Evolutionary conservation across 2,329 filamentous ascomycete species (phyloP).

Genomic region (Penicillium crustosum): DNA sequence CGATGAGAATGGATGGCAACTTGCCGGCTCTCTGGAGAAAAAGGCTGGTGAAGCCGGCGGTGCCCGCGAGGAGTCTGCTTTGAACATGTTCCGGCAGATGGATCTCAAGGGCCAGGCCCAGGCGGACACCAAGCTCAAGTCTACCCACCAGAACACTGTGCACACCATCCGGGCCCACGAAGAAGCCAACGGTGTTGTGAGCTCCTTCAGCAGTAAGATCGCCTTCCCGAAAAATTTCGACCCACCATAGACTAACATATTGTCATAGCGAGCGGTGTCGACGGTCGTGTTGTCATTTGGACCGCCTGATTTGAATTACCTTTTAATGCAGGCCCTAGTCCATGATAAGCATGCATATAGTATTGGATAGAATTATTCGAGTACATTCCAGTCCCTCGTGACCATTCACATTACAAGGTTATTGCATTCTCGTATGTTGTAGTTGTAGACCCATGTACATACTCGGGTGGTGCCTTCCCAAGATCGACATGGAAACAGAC

Average conservation of each 20-base stretch:
- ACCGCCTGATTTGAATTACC: conserved; percentile 47
- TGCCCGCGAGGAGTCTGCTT: conserved; percentile 79
- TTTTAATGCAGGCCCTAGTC: background rate
- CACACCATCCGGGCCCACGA: conserved; percentile 78
- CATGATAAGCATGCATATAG: background rate
- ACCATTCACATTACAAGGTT: background rate
- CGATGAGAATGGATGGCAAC: conserved; percentile 74
- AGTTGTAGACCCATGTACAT: background rate
- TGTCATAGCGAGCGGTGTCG: conserved; percentile 70
- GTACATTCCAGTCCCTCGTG: background rate
- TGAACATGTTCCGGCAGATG: conserved; percentile 99
- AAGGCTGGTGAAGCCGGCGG: conserved; percentile 62
- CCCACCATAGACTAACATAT: conserved; percentile 19
- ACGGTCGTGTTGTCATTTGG: conserved; percentile 81
- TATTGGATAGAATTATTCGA: background rate
- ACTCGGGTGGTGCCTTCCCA: background rate
- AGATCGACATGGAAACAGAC: background rate
- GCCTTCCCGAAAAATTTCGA: background rate
- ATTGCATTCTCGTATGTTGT: background rate
- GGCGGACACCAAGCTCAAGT: conserved; percentile 92
- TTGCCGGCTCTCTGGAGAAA: conserved; percentile 76
- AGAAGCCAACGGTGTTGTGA: conserved; percentile 62
- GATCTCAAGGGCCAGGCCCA: conserved; percentile 91
- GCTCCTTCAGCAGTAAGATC: conserved; percentile 80
- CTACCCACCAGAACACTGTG: conserved; percentile 95